Base-by-base conservation (phyloP, 805 yeast species). In the Wickerhamiella parazyma region DNA sequence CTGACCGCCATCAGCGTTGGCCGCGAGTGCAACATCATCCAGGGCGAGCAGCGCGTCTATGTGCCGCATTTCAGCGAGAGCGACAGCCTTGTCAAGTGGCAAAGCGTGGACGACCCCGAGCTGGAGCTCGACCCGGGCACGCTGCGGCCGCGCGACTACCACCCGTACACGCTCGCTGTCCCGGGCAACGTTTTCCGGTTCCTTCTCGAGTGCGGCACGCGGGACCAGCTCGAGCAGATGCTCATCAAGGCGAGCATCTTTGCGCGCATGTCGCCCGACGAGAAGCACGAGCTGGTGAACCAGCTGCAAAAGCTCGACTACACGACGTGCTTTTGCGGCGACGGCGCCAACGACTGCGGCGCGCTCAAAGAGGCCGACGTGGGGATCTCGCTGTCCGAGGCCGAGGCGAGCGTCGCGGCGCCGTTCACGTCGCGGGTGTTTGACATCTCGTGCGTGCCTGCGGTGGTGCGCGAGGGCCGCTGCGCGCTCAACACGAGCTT, bases 191-290 rank as follows among this genome's bases (percentile, higher is more conserved):
- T 86, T 2, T 91, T 91, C 66, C 74, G 94, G 47, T 75, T 74
- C 52, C 62, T 91, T 12, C 68, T 89, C 49, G 79, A 61, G 44
- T 48, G 49, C 26, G 67, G 66, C 2, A 49, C 75, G 2, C 74
- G 70, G 42, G 61, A 54, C 7, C 57, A 56, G 33, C 57, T 74
- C 29, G 67, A 72, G 38, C 57, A 72, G 71, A 70, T 91, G 58
- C 67, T 91, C 44, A 66, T 85, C 66, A 76, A 73, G 48, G 76
- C 86, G 46, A 73, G 77, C 36, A 73, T 91, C 3, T 91, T 78
- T 65, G 97, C 99, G 0, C 70, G 99, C 50, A 91, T 91, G 99
- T 87, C 97, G 0, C 99, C 99, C 0, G 98, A 93, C 61, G 99
- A 91, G 60, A 91, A 91, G 57, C 95, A 91, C 60, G 98, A 91